phyloP scores from a whole-genome alignment of 345 rosid genomes.

The Bruguiera sexangula region DNA sequence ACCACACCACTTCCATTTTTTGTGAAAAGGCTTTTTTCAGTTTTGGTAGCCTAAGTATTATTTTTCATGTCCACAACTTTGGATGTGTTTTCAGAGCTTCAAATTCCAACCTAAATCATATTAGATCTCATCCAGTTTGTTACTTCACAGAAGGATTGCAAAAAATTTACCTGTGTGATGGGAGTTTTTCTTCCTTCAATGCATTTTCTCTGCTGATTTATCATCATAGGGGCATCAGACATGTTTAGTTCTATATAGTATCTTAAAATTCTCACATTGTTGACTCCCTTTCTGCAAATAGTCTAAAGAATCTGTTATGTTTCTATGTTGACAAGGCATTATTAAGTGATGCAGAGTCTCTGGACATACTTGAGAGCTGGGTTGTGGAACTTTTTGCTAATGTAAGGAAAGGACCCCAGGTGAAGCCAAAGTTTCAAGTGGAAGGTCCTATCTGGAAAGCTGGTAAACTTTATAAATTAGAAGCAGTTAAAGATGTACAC shows the following conservation, averaged over 20 bases:
- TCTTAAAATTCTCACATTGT: too few relatives aligned
- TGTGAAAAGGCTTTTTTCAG: too few relatives aligned
- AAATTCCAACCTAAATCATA: too few relatives aligned
- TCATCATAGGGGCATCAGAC: background rate
- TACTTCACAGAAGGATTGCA: background rate
- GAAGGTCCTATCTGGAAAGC: slow-evolving; percentile 78
- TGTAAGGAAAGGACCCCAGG: slow-evolving; percentile 62
- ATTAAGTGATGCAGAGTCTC: slow-evolving; percentile 60
- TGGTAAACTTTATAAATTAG: slow-evolving; percentile 71
- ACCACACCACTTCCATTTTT: too few relatives aligned
- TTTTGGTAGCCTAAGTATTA: too few relatives aligned
- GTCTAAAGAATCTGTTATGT: background rate
- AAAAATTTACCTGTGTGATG: background rate
- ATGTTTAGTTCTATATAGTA: background rate
- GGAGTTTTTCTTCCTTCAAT: background rate
- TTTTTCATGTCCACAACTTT: too few relatives aligned
- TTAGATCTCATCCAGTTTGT: background rate
- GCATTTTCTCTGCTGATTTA: background rate
- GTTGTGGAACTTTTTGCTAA: slow-evolving; percentile 68
- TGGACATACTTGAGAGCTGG: slow-evolving; percentile 89
- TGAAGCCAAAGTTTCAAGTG: slow-evolving; percentile 49
- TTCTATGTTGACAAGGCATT: background rate
- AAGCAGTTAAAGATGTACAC: slow-evolving; percentile 90
- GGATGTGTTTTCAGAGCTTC: too few relatives aligned
- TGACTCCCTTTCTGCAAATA: background rate